Evolutionary conservation across 768 basidiomycete genomes (phyloP).

Genomic region (Tricholoma sp.): DNA sequence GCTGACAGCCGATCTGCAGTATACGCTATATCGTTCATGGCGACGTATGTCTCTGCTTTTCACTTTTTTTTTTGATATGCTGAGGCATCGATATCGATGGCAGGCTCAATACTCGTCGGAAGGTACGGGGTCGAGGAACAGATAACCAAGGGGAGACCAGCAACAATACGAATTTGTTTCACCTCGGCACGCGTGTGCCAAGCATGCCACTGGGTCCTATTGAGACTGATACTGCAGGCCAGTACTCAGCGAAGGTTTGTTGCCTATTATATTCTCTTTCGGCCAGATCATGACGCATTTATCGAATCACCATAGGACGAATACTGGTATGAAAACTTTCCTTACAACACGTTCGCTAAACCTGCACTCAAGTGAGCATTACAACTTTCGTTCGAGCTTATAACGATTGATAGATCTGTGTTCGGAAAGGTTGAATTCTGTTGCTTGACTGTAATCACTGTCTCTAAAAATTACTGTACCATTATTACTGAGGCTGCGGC

Average conservation of each 20-base stretch:
- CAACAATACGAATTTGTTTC: constrained; percentile 48
- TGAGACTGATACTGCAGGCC: constrained; percentile 29
- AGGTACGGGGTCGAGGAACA: constrained; percentile 49
- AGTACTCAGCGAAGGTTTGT: constrained; percentile 27
- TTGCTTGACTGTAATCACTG: neutral
- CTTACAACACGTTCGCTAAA: constrained; percentile 17
- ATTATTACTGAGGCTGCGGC: too few species aligned
- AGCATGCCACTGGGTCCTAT: constrained; percentile 26
- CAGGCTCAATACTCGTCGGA: constrained; percentile 59
- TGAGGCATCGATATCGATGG: neutral
- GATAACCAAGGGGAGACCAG: constrained; percentile 35
- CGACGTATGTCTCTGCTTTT: constrained; percentile 40
- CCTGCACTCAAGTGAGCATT: constrained; percentile 10
- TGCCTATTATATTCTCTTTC: neutral
- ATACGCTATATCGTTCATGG: constrained; percentile 60
- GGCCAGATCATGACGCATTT: neutral
- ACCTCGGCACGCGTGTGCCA: constrained; percentile 40
- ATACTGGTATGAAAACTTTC: constrained; percentile 14
- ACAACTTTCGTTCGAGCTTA: neutral
- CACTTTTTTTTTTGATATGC: neutral
- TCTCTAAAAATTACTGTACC: too few species aligned
- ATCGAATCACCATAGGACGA: constrained; percentile 1
- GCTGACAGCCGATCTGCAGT: constrained; percentile 28
- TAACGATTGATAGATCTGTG: neutral
- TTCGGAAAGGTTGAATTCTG: neutral